Conservation (phyloP, 306 rosid species). For the Dryas octopetala region DNA sequence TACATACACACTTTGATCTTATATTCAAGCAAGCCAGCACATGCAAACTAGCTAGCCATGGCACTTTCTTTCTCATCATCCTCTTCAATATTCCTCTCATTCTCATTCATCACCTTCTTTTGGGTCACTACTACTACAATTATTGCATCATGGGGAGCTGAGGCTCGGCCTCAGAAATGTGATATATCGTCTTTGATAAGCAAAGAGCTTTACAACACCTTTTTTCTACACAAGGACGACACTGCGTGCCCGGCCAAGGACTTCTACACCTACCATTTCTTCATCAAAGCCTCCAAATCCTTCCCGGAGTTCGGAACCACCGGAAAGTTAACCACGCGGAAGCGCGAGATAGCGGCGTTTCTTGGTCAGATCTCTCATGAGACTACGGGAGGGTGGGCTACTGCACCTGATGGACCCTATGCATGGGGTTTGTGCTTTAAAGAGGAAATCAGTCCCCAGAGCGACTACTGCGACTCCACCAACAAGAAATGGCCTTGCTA, state of each 20-base stretch:
- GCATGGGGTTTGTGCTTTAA: slow-evolving; percentile 87
- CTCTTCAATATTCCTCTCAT: too few species aligned
- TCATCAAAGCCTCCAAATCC: slow-evolving; percentile 46
- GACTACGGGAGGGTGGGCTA: slow-evolving; percentile 85
- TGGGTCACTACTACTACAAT: too few species aligned
- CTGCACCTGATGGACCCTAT: slow-evolving; percentile 88
- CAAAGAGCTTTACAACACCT: slow-evolving; percentile 33
- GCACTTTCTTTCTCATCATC: too few species aligned
- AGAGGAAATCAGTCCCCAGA: slow-evolving; percentile 71
- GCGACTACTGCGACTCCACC: slow-evolving; percentile 62
- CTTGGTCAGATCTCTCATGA: slow-evolving; percentile 88
- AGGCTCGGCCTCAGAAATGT: neutral
- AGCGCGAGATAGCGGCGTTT: slow-evolving; percentile 84
- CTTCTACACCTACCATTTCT: slow-evolving; percentile 62
- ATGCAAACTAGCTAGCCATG: too few species aligned
- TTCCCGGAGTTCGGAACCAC: slow-evolving; percentile 66
- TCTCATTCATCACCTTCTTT: too few species aligned
- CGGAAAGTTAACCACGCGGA: slow-evolving; percentile 50
- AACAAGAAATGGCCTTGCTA: slow-evolving; percentile 68
- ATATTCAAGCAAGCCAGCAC: too few species aligned
- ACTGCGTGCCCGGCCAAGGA: slow-evolving; percentile 75
- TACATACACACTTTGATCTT: too few species aligned
- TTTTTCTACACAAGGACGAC: slow-evolving; percentile 85
- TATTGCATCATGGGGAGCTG: too few species aligned
- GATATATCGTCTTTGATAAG: slow-evolving; percentile 46